A percentile compares a stretch with the other conserved stretches of the same genome.
Evolutionary conservation across 371 early-diverging fungal species (phyloP).

Genomic region (Actinomucor elegans): DNA sequence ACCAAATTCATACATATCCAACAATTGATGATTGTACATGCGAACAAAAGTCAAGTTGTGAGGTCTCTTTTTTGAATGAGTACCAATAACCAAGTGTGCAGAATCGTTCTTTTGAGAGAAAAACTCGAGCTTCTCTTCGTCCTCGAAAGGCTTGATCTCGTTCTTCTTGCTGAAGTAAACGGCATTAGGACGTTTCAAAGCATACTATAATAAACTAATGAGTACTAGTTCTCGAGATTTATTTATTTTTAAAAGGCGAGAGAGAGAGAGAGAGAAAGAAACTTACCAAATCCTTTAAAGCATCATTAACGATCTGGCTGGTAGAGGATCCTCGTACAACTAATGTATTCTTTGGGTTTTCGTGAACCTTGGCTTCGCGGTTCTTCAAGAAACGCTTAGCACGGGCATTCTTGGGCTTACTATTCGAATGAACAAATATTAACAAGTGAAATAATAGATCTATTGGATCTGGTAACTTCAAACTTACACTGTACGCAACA

Average conservation of each 20-base stretch:
- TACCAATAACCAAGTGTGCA: slow-evolving; percentile 85
- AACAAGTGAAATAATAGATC: background rate
- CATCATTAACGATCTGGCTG: slow-evolving; percentile 78
- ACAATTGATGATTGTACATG: slow-evolving; percentile 87
- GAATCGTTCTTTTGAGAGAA: slow-evolving; percentile 94
- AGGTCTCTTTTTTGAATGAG: slow-evolving; percentile 95
- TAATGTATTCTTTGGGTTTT: slow-evolving; percentile 89
- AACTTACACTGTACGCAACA: slow-evolving; percentile 55
- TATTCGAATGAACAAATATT: slow-evolving; percentile 11
- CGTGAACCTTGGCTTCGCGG: slow-evolving; percentile 87
- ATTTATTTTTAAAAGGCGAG: too few species aligned
- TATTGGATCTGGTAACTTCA: background rate
- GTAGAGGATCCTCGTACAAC: slow-evolving; percentile 90
- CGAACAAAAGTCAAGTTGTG: slow-evolving; percentile 89
- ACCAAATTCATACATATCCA: slow-evolving; percentile 96
- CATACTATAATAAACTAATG: slow-evolving; percentile 53
- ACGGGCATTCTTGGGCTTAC: slow-evolving; percentile 84
- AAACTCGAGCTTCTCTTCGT: slow-evolving; percentile 88
- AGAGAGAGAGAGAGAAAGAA: too few species aligned
- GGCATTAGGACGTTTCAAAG: slow-evolving; percentile 89
- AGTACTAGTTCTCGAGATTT: too few species aligned
- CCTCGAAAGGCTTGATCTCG: slow-evolving; percentile 95
- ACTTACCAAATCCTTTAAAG: slow-evolving; percentile 86
- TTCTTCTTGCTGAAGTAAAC: slow-evolving; percentile 92
- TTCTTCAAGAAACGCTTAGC: slow-evolving; percentile 83